Base-by-base conservation (phyloP, 1,139 yeast genomes). In the Kodamaea alishanica region DNA sequence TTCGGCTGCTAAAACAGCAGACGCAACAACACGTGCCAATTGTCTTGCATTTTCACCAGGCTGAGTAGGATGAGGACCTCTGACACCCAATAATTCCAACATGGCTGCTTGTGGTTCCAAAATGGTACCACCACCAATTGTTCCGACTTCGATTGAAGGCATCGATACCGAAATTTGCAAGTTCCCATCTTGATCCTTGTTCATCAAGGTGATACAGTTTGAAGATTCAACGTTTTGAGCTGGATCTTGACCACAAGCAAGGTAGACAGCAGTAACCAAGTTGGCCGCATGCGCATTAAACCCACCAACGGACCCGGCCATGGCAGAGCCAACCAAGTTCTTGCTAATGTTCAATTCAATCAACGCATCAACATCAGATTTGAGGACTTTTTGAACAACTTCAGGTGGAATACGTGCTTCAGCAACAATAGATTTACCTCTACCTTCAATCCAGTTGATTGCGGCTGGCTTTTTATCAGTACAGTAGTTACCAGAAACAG, bases 91-190 rank as follows among this genome's bases (percentile, higher is more conserved):
- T 52, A 94, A 70, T 54, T 94, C 97, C 47, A 94, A 75, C 96
- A 94, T 87, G 25, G 98, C 88, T 35, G 90, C 86, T 69, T 94
- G 99, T 28, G 99, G 97, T 57, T 87, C 97, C 52, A 94, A 76
- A 46, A 94, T 87, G 7, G 99, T 94, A 59, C 99, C 98, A 46
- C 99, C 98, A 45, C 99, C 99, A 63, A 94, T 90, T 4, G 99
- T 92, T 46, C 99, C 99, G 33, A 92, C 98, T 68, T 94, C 99
- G 52, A 94, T 89, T 24, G 95, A 88, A 24, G 99, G 99, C 99
- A 94, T 94, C 6, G 97, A 86, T 15, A 92, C 98, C 3, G 96
- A 86, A 38, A 94, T 84, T 49, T 79, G 83, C 55, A 94, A 76
- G 57, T 89, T 90, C 22, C 96, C 98, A 40, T 61, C 63, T 30